Conservation (phyloP, 805 yeast genomes). For the Sugiyamaella americana region DNA sequence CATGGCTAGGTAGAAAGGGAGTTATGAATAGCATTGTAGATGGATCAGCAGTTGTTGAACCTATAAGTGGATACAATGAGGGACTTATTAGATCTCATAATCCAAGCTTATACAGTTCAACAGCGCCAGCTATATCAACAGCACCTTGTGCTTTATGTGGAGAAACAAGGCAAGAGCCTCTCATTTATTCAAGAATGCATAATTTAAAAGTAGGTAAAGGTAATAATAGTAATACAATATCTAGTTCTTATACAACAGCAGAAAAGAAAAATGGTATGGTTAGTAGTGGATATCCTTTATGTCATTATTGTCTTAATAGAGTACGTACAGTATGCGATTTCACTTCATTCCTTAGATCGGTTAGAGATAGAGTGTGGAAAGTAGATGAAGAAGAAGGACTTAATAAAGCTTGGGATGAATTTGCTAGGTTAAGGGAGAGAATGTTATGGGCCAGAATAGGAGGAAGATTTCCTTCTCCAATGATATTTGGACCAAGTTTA, state of each 20-base stretch:
- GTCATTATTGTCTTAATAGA: constrained; percentile 74
- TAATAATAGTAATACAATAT: not conserved
- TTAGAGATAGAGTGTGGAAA: constrained; percentile 57
- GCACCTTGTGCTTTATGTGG: constrained; percentile 82
- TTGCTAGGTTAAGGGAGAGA: constrained; percentile 58
- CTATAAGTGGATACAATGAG: constrained; percentile 78
- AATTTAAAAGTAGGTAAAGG: constrained; percentile 43
- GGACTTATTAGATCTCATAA: constrained; percentile 36
- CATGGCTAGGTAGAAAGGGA: constrained; percentile 55
- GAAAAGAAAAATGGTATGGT: constrained; percentile 12
- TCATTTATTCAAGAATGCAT: constrained; percentile 75
- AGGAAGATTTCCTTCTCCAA: constrained; percentile 20
- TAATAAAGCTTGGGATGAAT: constrained; percentile 57
- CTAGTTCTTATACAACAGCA: not conserved
- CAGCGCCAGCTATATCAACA: constrained; percentile 66
- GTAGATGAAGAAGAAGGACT: constrained; percentile 38
- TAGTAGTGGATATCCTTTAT: constrained; percentile 54
- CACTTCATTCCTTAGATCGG: constrained; percentile 64
- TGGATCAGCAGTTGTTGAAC: constrained; percentile 78
- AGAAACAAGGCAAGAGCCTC: constrained; percentile 60
- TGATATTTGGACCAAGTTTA: constrained; percentile 3
- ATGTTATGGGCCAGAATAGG: constrained; percentile 84
- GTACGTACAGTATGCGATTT: constrained; percentile 79
- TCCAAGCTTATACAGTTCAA: constrained; percentile 3
- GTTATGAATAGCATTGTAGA: constrained; percentile 67